A percentile compares a stretch with the other conserved stretches of the same genome.
Conservation (phyloP, 192 early-diverging fungal genomes). For the Rhizoclosmatium globosum region DNA sequence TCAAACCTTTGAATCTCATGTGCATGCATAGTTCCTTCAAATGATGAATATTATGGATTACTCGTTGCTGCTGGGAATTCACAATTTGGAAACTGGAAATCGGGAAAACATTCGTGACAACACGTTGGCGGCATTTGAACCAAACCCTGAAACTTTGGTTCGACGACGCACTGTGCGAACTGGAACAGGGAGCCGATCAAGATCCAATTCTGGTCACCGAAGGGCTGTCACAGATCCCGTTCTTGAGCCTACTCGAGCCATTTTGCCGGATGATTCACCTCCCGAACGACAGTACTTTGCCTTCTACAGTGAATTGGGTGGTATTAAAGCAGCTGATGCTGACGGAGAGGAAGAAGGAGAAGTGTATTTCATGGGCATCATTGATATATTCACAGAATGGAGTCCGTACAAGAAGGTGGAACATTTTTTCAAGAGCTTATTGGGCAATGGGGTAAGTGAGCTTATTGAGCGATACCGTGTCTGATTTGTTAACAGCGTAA, state of each 20-base stretch:
- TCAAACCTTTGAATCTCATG: neutral
- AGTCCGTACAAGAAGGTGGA: slow-evolving; percentile 88
- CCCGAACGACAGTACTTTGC: slow-evolving; percentile 71
- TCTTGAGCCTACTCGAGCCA: slow-evolving; percentile 17
- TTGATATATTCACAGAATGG: slow-evolving; percentile 98
- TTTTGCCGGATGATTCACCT: slow-evolving; percentile 30
- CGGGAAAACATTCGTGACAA: slow-evolving; percentile 90
- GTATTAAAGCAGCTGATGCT: slow-evolving; percentile 78
- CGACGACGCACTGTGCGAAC: neutral
- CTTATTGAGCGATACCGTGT: neutral
- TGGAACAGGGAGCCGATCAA: neutral
- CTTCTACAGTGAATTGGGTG: slow-evolving; percentile 93
- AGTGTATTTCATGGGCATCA: slow-evolving; percentile 95
- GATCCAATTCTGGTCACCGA: slow-evolving; percentile 12
- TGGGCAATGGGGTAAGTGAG: slow-evolving; percentile 72
- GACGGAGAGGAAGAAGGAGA: slow-evolving; percentile 65
- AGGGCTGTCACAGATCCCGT: neutral
- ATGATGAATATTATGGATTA: slow-evolving; percentile 96
- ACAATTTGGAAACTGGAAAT: slow-evolving; percentile 81
- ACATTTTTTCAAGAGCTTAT: slow-evolving; percentile 86
- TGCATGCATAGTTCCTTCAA: slow-evolving; percentile 62
- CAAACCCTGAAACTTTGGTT: slow-evolving; percentile 49
- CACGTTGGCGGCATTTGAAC: slow-evolving; percentile 86
- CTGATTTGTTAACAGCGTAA: slow-evolving; percentile 19
- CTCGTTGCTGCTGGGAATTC: slow-evolving; percentile 91